Conservation (phyloP, 202 grass and related monocot species). For the Carex sylvatica region DNA sequence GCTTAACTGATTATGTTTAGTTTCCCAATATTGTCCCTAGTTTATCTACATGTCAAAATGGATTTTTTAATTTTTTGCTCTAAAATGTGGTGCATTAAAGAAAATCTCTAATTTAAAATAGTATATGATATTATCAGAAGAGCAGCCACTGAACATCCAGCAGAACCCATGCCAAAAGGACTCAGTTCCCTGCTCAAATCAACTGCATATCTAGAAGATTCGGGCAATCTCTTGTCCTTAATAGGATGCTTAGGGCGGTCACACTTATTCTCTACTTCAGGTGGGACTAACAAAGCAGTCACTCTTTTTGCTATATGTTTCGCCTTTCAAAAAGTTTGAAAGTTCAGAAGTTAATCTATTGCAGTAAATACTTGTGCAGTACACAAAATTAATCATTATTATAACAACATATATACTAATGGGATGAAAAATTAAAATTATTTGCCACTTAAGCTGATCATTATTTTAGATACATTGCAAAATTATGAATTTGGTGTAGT, state of each 20-base stretch:
- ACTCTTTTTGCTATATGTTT: too few relatives aligned
- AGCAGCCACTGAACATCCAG: too few relatives aligned
- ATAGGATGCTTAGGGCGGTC: not conserved
- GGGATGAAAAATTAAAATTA: not conserved
- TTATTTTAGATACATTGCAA: not conserved
- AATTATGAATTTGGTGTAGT: not conserved
- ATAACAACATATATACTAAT: not conserved
- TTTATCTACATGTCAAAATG: too few relatives aligned
- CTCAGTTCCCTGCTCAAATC: too few relatives aligned
- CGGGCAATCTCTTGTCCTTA: not conserved
- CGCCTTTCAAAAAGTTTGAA: too few relatives aligned
- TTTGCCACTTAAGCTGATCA: not conserved
- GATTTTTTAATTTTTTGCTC: too few relatives aligned
- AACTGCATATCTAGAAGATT: not conserved
- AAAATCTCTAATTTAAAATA: too few relatives aligned
- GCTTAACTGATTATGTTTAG: too few relatives aligned
- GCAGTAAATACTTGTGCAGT: not conserved
- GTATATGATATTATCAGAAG: too few relatives aligned
- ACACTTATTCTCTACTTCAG: not conserved
- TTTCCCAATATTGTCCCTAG: too few relatives aligned
- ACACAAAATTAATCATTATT: not conserved
- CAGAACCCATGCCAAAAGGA: too few relatives aligned
- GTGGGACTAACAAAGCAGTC: not conserved
- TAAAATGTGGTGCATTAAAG: too few relatives aligned
- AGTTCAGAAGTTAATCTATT: not conserved